A percentile compares a stretch with the other conserved stretches of the same genome.
Conservation (phyloP, 768 basidiomycete genomes). For the Lactarius vividus region DNA sequence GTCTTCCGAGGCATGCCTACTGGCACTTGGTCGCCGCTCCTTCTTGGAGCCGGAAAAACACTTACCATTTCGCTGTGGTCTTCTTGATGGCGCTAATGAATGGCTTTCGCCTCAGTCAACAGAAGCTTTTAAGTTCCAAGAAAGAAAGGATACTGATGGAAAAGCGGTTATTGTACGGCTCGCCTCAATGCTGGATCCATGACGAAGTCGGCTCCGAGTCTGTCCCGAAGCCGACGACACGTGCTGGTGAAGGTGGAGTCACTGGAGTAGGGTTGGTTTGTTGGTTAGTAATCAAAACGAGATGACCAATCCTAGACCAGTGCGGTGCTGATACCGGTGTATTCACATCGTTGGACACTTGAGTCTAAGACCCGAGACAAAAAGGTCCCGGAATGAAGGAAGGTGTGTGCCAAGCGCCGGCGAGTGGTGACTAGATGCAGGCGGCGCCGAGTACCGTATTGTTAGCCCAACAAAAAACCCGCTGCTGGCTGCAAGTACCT, state of each 20-base stretch:
- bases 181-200: conserved; percentile 5
- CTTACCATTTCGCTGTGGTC: too few species aligned
- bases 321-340: conserved; percentile 9
- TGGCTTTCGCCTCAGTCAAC: not conserved
- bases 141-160: not conserved
- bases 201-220: not conserved
- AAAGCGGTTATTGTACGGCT: not conserved
- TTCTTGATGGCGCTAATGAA: conserved; percentile 9
- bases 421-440: not conserved
- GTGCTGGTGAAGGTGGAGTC: not conserved
- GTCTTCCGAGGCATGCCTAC: conserved; percentile 1
- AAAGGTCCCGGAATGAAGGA: conserved; percentile 21
- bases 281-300: not conserved
- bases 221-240: not conserved
- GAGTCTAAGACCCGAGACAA: not conserved
- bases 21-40: conserved; percentile 1
- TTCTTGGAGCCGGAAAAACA: not conserved
- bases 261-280: not conserved
- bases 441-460: not conserved
- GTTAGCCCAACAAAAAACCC: not conserved
- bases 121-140: not conserved
- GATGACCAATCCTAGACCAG: conserved; percentile 4
- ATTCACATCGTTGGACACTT: conserved; percentile 2
- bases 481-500: conserved; percentile 1
- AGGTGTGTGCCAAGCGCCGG: not conserved